Evolutionary conservation across 345 rosid species (phyloP), one percentile per base, ranked within the genome.

Genomic region (Salix viminalis): DNA sequence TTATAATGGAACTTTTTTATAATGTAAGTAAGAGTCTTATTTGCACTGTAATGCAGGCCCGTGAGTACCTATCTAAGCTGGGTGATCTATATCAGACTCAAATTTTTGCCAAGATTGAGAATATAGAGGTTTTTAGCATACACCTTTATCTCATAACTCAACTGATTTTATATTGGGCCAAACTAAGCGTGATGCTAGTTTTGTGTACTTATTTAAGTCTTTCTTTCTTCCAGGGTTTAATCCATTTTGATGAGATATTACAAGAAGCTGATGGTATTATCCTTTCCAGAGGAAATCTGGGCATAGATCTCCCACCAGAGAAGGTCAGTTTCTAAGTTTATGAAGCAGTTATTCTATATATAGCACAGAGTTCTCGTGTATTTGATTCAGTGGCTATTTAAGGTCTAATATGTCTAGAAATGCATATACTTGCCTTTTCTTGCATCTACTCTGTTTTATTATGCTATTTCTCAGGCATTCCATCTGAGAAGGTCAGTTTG

Each of bases 181-280:
- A 26, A 69, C 41, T 11, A 58, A 41, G 9, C 4, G 41, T 34
- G 18, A 18, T 41, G 52, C 4, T 28, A 61, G 37, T 78, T 70
- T 30, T 80, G 54, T 72, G 30, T 44, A 34, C 73, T 6, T 28
- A 15, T 42, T 64, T 39, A 37, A 68, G 2, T 39, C 1, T 26
- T 54, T 54, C 21, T 71, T 65, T 42, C 72, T 42, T 74, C 32
- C 72, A 96, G 99, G 99, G 99, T 66, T 84, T 93, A 75, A 90
- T 89, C 73, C 98, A 96, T 84, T 96, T 96, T 78, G 99, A 96
- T 82, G 99, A 96, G 87, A 96, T 96, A 84, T 91, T 96, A 76
- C 92, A 89, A 91, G 99, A 88, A 89, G 98, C 99, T 69, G 98
- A 93, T 84, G 99, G 99, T 12, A 96, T 96, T 77, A 96, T 96